Base-by-base conservation (phyloP, 2,329 filamentous ascomycete genomes). In the Colletotrichum gigasporum region DNA sequence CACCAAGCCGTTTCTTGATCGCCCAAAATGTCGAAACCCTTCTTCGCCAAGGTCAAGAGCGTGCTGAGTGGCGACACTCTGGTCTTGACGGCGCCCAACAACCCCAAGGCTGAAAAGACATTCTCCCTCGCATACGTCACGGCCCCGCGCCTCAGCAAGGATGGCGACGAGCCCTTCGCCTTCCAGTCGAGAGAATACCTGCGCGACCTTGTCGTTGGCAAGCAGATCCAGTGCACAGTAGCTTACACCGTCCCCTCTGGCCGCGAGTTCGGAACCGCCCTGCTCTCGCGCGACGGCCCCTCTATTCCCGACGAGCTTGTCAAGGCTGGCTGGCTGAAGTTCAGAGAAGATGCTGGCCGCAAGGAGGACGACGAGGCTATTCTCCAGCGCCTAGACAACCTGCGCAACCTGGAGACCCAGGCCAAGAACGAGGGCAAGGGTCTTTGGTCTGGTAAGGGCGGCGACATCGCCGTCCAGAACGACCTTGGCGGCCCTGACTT, bases 141-240 rank as follows among this genome's bases (percentile, higher is more conserved):
- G 63, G 94, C 94, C 51, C 96, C 96, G 3, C 90, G 94, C 74
- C 77, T 97, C 76, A 90, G 86, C 81, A 90, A 93, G 78, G 94
- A 97, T 71, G 94, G 92, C 62, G 95, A 97, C 73, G 94, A 97
- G 86, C 90, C 91, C 35, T 96, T 91, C 74, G 94, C 93, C 63
- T 99, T 97, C 79, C 91, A 96, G 79, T 97, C 96, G 65, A 93
- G 96, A 74, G 96, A 99, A 79, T 96, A 92, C 76, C 87, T 99
- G 66, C 91, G 96, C 73, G 90, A 91, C 69, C 83, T 94, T 53
- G 85, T 91, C 39, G 91, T 98, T 60, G 95, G 95, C 74, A 97
- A 97, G 79, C 86, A 90, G 26, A 85, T 99, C 67, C 90, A 94
- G 71, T 97, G 95, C 83, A 88, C 89, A 64, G 85, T 97, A 42